Percentiles rank a stretch among this genome's conserved stretches.
phyloP scores from a whole-genome alignment of 495 filamentous ascomycete species.

The Baudoinia panamericana region DNA sequence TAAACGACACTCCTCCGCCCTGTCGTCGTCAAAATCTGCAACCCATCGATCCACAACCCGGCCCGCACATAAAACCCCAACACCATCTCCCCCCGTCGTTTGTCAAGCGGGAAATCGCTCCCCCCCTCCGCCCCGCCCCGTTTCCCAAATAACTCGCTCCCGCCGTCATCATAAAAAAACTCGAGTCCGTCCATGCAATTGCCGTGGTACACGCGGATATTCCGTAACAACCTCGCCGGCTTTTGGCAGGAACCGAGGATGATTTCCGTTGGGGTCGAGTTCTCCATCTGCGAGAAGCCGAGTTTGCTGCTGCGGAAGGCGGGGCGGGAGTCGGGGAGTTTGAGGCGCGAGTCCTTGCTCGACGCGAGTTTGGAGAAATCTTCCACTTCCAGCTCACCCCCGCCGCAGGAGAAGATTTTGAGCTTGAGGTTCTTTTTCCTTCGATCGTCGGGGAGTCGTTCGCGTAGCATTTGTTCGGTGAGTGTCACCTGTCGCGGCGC shows the following conservation, averaged over 20 bases:
- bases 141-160: conserved; percentile 81
- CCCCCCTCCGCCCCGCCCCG: conserved; percentile 61
- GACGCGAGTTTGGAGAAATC: conserved; percentile 51
- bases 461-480: conserved; percentile 61
- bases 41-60: conserved; percentile 75
- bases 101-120: conserved; percentile 70
- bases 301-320: conserved; percentile 68
- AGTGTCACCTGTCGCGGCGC: conserved; percentile 59
- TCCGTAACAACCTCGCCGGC: conserved; percentile 60
- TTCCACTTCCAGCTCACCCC: conserved; percentile 58
- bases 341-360: conserved; percentile 60
- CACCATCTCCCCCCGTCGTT: conserved; percentile 70
- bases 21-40: conserved; percentile 80
- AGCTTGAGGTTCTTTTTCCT: conserved; percentile 58
- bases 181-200: conserved; percentile 73
- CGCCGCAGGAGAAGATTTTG: conserved; percentile 57
- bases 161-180: conserved; percentile 82
- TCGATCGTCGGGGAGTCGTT: conserved; percentile 53
- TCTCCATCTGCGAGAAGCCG: conserved; percentile 60
- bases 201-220: conserved; percentile 67
- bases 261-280: conserved; percentile 57
- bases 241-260: conserved; percentile 56
- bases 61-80: conserved; percentile 76
- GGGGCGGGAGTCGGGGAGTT: conserved; percentile 56
- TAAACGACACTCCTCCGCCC: conserved; percentile 74